These are phyloP conservation scores for Phaffia rhodozyma DNA, from an alignment of 1,284 basidiomycete species.

Conservation along the genomic window DNA sequence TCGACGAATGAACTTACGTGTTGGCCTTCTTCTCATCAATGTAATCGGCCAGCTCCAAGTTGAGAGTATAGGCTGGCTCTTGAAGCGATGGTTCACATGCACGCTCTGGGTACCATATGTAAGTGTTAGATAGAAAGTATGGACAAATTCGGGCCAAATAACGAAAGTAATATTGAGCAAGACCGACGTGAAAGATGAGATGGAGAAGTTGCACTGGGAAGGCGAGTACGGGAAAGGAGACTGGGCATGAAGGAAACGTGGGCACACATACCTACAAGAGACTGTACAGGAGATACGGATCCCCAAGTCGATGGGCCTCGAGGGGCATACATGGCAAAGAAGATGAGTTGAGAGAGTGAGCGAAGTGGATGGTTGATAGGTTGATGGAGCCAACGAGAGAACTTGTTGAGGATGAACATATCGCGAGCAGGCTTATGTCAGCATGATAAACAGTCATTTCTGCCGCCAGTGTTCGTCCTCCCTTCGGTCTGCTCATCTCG, in stretches of 20 bases:
- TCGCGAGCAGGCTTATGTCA: too few species aligned
- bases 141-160: background rate
- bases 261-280: background rate
- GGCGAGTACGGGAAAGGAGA: background rate
- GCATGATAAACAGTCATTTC: too few species aligned
- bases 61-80: conserved; percentile 82
- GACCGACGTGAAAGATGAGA: background rate
- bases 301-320: background rate
- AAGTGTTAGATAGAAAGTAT: background rate
- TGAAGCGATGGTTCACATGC: conserved; percentile 78
- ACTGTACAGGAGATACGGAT: background rate
- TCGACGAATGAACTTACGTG: conserved; percentile 47
- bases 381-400: background rate
- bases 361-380: background rate
- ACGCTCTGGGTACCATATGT: conserved; percentile 38
- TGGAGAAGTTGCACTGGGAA: background rate
- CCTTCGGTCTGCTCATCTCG: too few species aligned
- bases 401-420: too few species aligned
- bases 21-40: conserved; percentile 96
- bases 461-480: too few species aligned
- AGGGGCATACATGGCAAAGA: background rate
- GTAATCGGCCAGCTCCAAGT: conserved; percentile 85
- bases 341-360: too few species aligned
- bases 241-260: background rate
- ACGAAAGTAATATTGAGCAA: background rate